phyloP scores from a whole-genome alignment of 345 rosid genomes.

The Arabis alpina region DNA sequence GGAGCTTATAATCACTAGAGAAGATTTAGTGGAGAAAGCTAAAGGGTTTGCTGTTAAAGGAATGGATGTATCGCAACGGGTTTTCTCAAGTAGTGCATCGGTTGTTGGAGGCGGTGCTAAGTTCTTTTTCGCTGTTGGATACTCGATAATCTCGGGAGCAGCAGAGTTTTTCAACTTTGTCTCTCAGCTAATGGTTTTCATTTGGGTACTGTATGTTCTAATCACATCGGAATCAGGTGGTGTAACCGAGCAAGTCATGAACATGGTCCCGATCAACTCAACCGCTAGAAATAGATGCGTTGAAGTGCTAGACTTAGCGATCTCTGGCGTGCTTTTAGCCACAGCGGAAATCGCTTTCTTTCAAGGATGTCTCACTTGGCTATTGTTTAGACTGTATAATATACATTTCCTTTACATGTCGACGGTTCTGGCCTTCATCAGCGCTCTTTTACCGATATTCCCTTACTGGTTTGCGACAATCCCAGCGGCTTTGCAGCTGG shows the following conservation, averaged over 20 bases:
- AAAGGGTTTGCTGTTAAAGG: slow-evolving; percentile 83
- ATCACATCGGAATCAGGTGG: slow-evolving; percentile 97
- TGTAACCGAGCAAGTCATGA: slow-evolving; percentile 88
- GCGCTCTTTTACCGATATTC: slow-evolving; percentile 78
- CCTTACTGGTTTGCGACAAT: slow-evolving; percentile 91
- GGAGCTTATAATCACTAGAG: slow-evolving; percentile 77
- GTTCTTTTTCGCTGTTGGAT: slow-evolving; percentile 64
- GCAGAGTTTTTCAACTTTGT: slow-evolving; percentile 92
- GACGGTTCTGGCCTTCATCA: slow-evolving; percentile 77
- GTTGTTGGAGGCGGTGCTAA: slow-evolving; percentile 78
- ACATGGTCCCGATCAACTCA: slow-evolving; percentile 78
- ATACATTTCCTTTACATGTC: slow-evolving; percentile 92
- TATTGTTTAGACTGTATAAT: slow-evolving; percentile 73
- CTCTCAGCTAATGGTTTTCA: slow-evolving; percentile 82
- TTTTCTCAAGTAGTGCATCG: slow-evolving; percentile 74
- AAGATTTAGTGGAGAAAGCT: slow-evolving; percentile 84
- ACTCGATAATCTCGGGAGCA: slow-evolving; percentile 79
- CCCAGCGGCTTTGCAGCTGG: slow-evolving; percentile 73
- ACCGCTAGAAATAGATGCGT: slow-evolving; percentile 70
- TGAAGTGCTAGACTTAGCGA: slow-evolving; percentile 81
- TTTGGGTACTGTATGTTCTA: slow-evolving; percentile 80
- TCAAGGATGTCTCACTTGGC: slow-evolving; percentile 98
- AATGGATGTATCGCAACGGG: slow-evolving; percentile 70
- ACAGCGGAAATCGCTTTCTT: slow-evolving; percentile 91
- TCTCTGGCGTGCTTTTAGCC: slow-evolving; percentile 90